Conservation (phyloP, 2,329 filamentous ascomycete species). For the Tolypocladium sp. region DNA sequence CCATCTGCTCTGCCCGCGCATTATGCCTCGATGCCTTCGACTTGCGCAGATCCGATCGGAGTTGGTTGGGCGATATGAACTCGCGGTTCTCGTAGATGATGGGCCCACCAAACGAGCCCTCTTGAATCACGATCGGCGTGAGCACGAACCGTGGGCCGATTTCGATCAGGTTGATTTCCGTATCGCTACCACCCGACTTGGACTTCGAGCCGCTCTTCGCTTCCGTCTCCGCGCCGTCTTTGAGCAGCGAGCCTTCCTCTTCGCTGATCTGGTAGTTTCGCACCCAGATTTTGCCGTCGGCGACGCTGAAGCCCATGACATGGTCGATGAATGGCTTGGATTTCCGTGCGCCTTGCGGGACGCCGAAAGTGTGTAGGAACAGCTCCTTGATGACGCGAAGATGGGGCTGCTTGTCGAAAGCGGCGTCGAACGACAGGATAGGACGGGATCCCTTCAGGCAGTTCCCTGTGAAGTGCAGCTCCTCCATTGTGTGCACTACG, state of each 20-base stretch:
- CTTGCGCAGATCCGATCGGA: conserved; percentile 70
- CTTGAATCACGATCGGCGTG: conserved; percentile 89
- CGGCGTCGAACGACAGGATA: conserved; percentile 81
- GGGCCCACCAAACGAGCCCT: conserved; percentile 89
- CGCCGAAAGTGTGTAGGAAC: conserved; percentile 82
- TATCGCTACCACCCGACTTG: conserved; percentile 45
- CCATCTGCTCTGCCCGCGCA: conserved; percentile 61
- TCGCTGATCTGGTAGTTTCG: conserved; percentile 91
- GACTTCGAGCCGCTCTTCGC: conserved; percentile 23
- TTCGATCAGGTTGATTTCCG: conserved; percentile 77
- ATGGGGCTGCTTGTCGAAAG: conserved; percentile 75
- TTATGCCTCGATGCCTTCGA: conserved; percentile 73
- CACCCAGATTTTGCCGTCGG: conserved; percentile 93
- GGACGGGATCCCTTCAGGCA: conserved; percentile 90
- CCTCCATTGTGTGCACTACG: conserved; percentile 90
- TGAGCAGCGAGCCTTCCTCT: conserved; percentile 52
- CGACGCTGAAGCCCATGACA: conserved; percentile 84
- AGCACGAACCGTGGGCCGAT: conserved; percentile 90
- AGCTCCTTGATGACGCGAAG: conserved; percentile 81
- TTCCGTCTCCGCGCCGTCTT: conserved; percentile 33
- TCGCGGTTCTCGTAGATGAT: conserved; percentile 98
- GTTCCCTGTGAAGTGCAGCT: conserved; percentile 94
- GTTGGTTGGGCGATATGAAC: conserved; percentile 93
- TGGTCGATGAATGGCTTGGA: conserved; percentile 95
- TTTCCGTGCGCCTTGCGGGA: conserved; percentile 79